Base-by-base conservation (phyloP, 176 grass and related monocot genomes). In the Zizania latifolia region DNA sequence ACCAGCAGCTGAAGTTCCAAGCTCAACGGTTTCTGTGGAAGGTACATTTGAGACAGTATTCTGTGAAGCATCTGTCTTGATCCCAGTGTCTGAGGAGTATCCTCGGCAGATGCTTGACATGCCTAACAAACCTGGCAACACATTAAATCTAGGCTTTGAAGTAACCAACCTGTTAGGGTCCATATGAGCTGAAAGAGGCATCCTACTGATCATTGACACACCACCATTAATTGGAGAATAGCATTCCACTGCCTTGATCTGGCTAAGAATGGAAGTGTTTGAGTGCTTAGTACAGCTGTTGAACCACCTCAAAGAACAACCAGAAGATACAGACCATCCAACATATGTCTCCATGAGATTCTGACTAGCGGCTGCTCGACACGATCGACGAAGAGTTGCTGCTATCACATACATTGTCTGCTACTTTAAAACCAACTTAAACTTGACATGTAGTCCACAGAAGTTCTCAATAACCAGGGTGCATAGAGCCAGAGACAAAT, bases 81-180 rank as follows among this genome's bases (percentile, higher is more conserved):
- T 36, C 70, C 77, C 67, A 78, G 73, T 67, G 31, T 84, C 72
- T 58, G 90, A 89, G 34, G 90, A 93, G 70, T 81, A 93, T 56
- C 77, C 68, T 32, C 84, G 68, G 54, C 53, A 13, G 26, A 68
- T 28, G 69, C 29, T 65, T 56, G 39, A 85, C 74, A 44, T 58
- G 57, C 31, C 71, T 28, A 74, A 74, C n/a, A 37, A 76, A 61
- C 50, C 59, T 61, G 82, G 45, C 48, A 81, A 79, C 61, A 50
- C 31, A 53, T 30, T 77, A 60, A 58, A 58, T 53, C 24, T 66
- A 50, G 67, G 35, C 26, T 78, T 87, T 73, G 73, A 67, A 33
- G 74, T 51, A 78, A 58, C 46, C 58, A 82, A 48, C 67, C 59
- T 51, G 10, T 78, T 87, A 29, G 65, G 67, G 23, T 31, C 85